A percentile compares a stretch with the other conserved stretches of the same genome.
phyloP scores from a whole-genome alignment of 2,329 filamentous ascomycete genomes.

The Trichophyton equinum region DNA sequence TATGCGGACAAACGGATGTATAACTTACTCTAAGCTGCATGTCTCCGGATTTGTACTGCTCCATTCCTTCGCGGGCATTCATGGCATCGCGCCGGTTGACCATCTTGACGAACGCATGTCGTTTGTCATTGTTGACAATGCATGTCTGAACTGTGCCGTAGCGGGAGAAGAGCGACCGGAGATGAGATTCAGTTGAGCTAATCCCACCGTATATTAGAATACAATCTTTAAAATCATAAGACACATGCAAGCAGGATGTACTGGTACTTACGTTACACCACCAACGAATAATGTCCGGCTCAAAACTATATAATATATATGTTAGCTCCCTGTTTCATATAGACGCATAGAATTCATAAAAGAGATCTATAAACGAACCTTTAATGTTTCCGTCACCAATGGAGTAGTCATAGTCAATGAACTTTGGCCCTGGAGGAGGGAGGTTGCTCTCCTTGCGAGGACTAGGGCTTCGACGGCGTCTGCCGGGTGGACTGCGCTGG shows the following conservation, averaged over 20 bases:
- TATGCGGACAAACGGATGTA: background rate
- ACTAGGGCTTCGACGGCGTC: conserved; percentile 52
- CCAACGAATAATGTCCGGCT: conserved; percentile 95
- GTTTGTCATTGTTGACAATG: conserved; percentile 96
- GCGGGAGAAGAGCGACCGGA: conserved; percentile 65
- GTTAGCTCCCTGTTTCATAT: conserved; percentile 36
- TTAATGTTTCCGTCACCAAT: conserved; percentile 71
- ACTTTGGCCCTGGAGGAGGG: conserved; percentile 50
- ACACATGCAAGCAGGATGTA: background rate
- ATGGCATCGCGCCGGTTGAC: conserved; percentile 76
- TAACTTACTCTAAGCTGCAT: conserved; percentile 56
- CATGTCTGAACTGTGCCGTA: conserved; percentile 90
- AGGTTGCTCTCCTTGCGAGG: conserved; percentile 34
- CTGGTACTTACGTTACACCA: conserved; percentile 66
- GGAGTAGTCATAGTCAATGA: conserved; percentile 63
- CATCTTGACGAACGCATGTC: conserved; percentile 99
- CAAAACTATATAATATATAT: conserved; percentile 44
- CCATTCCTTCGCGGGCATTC: conserved; percentile 74
- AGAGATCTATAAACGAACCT: conserved; percentile 31
- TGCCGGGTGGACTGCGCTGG: conserved; percentile 68
- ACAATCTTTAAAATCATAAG: background rate
- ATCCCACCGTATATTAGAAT: conserved; percentile 14
- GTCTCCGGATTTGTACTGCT: conserved; percentile 59
- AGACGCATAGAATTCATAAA: conserved; percentile 23
- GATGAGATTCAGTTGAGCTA: conserved; percentile 65